Percentiles rank a stretch among this genome's conserved stretches.
Conservation (phyloP, 768 basidiomycete species). For the Termitomyces heimii region DNA sequence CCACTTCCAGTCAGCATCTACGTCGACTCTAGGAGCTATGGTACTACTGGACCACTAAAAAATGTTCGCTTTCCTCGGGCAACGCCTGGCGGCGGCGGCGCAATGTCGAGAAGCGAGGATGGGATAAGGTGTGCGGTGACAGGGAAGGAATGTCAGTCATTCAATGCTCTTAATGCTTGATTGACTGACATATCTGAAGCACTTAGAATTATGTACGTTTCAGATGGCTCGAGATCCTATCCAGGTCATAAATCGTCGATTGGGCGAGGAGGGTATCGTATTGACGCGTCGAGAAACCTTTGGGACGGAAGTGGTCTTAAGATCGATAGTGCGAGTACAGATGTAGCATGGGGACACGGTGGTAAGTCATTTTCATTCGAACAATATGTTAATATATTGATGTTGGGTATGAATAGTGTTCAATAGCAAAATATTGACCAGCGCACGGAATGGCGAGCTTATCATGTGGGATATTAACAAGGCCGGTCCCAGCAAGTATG, state of each 20-base stretch:
- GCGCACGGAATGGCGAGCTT: conserved; percentile 75
- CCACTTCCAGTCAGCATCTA: conserved; percentile 13
- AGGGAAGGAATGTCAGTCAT: conserved; percentile 63
- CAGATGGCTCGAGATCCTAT: conserved; percentile 35
- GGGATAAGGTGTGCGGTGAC: conserved; percentile 64
- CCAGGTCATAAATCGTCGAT: conserved; percentile 45
- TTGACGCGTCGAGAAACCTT: conserved; percentile 70
- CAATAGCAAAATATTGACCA: conserved; percentile 73
- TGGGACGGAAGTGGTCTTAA: conserved; percentile 79
- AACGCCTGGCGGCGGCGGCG: conserved; percentile 55
- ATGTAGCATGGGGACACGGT: conserved; percentile 75
- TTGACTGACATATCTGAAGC: conserved; percentile 29
- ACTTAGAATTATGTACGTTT: conserved; percentile 54
- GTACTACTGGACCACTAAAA: conserved; percentile 35
- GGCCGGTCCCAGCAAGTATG: conserved; percentile 60
- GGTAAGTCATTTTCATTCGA: conserved; percentile 30
- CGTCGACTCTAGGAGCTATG: conserved; percentile 36
- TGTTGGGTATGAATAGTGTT: conserved; percentile 36
- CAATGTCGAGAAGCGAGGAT: conserved; percentile 65
- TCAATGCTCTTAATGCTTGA: background rate
- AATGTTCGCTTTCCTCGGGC: conserved; percentile 58
- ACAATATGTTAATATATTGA: background rate
- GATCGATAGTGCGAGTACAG: conserved; percentile 72
- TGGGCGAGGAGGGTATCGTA: conserved; percentile 57
- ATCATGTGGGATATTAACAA: conserved; percentile 81